Base-by-base conservation (phyloP, 148 eudicot genomes). In the Amaranthus palmeri region DNA sequence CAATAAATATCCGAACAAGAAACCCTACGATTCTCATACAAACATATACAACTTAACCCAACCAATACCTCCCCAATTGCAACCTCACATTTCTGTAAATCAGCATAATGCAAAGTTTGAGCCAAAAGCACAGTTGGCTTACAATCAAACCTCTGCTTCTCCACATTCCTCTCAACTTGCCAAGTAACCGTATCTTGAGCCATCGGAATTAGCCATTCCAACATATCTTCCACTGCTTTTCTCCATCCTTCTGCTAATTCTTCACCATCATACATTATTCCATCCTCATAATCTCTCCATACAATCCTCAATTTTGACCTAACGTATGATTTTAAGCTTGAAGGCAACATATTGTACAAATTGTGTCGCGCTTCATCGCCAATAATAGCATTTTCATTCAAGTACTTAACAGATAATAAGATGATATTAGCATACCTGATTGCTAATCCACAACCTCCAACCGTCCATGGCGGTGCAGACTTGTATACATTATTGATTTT, bases 101-200 rank as follows among this genome's bases (percentile, higher is more conserved):
- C 90, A 0, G 98, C 80, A 67, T 84, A 95, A 76, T 95, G 88
- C 74, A 95, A 72, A 0, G 98, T 95, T 57, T 95, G 96, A 74
- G 88, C 13, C 59, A 95, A 65, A 59, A 95, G 73, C 40, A 88
- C 90, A 2, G 83, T 64, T 0, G 96, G 85, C 56, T 79, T 86
- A 3, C 81, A 51, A 7, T 86, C 90, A 52, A 93, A 82, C 12
- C 73, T 81, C 62, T 83, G 86, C 74, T 80, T 86, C 78, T 88
- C 96, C 11, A 83, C 18, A 25, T 76, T 91, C 79, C 90, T 84
- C 69, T 91, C 96, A 13, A 76, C 44, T 7, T 89, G 97, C 98
- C 98, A 91, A 10, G 68, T 68, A 40, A 87, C 42, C 4, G 92
- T 93, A 74, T 87, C 87, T 0, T 69, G 72, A 0, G 98, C 98